Evolutionary conservation across 805 yeast species (phyloP), one percentile per base, ranked within the genome.

Genomic region (Candida loeiensis): DNA sequence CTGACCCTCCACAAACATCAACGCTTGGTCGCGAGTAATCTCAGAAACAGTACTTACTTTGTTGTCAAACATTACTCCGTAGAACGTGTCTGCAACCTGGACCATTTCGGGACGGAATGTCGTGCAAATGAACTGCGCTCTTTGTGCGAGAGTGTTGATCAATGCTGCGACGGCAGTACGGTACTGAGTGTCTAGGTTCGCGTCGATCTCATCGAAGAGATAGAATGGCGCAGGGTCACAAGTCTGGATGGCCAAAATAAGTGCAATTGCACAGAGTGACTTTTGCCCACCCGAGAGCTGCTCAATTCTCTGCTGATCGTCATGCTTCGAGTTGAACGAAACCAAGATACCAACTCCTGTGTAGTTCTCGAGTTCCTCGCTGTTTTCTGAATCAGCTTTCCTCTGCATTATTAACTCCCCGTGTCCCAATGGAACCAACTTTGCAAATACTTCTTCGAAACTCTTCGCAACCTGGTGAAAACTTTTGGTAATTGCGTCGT

Each of bases 181-280:
- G 56, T 90, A 91, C 54, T 86, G 96, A 2, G 95, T 79, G 62
- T 93, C 99, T 46, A 93, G 70, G 51, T 91, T 93, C 4, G 98
- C 97, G 64, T 93, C 99, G 44, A 93, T 84, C 66, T 93, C 99
- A 62, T 93, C 99, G 61, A 93, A 91, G 34, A 93, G 63, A 57
- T 93, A 93, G 59, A 93, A 93, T 36, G 98, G 97, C 6, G 97
- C 97, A 8, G 98, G 98, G 51, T 93, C 98, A 48, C 95, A 87
- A 55, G 77, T 80, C 65, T 93, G 99, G 44, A 91, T 87, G 3
- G 99, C 97, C 43, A 93, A 72, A 48, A 93, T 90, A 37, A 93
- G 73, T 0, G 98, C 90, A 50, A 93, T 80, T 1, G 99, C 98
- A 69, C 98, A 90, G n/a, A 93, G 68, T 0, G 97, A 85, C 58